These are phyloP conservation scores for Begonia peltatifolia DNA, from an alignment of 306 rosid genomes.

Conservation along the genomic window DNA sequence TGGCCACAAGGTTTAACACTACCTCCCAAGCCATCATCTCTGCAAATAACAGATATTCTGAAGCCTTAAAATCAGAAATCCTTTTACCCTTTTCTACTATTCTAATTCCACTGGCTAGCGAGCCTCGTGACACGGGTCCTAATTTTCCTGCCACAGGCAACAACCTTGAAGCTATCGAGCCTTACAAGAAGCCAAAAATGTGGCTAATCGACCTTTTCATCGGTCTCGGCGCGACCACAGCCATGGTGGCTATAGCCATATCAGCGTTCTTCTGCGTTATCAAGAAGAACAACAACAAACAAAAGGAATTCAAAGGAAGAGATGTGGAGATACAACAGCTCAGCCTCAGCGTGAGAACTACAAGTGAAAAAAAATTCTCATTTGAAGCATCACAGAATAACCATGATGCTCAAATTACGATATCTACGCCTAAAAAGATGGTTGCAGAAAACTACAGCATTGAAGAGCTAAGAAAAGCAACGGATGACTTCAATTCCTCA, in stretches of 20 bases:
- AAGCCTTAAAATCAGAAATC: constrained; percentile 13
- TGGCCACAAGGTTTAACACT: constrained; percentile 59
- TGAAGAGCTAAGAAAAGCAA: constrained; percentile 59
- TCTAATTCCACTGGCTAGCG: constrained; percentile 45
- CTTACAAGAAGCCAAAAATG: constrained; percentile 43
- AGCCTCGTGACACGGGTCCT: constrained; percentile 29
- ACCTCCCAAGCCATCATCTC: constrained; percentile 38
- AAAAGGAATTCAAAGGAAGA: constrained; percentile 24
- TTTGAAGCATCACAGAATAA: constrained; percentile 51
- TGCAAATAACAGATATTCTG: constrained; percentile 31
- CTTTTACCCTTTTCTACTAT: constrained; percentile 45
- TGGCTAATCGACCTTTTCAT: constrained; percentile 27
- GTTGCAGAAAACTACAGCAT: constrained; percentile 33
- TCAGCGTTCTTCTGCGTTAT: constrained; percentile 31
- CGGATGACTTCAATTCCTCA: constrained; percentile 61
- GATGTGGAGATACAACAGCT: constrained; percentile 78
- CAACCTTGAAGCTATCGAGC: constrained; percentile 18
- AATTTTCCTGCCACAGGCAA: constrained; percentile 20
- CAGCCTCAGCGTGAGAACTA: constrained; percentile 65
- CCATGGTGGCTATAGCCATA: constrained; percentile 38
- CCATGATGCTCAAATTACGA: constrained; percentile 24
- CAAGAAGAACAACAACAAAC: constrained; percentile 26
- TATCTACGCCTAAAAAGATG: constrained; percentile 26
- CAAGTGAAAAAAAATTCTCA: constrained; percentile 69
- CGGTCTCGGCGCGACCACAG: constrained; percentile 27